These are phyloP conservation scores for Macrophomina phaseolina DNA, from an alignment of 2,329 filamentous ascomycete species.

Conservation along the genomic window DNA sequence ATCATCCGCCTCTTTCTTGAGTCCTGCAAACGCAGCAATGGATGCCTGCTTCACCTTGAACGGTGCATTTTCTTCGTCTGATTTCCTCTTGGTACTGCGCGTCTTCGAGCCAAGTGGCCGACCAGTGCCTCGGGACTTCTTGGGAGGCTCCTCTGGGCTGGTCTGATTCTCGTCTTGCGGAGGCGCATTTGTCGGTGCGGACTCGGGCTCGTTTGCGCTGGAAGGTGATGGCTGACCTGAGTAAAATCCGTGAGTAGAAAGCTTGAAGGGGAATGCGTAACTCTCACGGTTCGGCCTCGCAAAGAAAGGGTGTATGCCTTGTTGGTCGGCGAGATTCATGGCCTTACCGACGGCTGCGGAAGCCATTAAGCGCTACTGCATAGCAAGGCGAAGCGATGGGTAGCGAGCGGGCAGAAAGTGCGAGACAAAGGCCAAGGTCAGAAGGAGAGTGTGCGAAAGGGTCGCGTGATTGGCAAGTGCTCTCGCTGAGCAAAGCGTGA, in stretches of 20 bases:
- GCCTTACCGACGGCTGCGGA: conserved; percentile 42
- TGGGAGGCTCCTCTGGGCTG: not conserved
- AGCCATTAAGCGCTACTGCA: conserved; percentile 41
- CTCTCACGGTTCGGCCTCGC: conserved; percentile 34
- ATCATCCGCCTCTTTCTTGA: conserved; percentile 25
- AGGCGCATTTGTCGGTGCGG: conserved; percentile 32
- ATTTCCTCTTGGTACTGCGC: conserved; percentile 13
- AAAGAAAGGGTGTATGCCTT: conserved; percentile 48
- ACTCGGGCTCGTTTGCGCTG: conserved; percentile 34
- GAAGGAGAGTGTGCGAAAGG: not conserved
- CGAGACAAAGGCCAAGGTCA: too few species aligned
- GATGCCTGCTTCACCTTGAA: conserved; percentile 26
- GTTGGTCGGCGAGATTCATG: conserved; percentile 45
- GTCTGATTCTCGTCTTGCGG: conserved; percentile 17
- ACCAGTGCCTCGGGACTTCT: not conserved
- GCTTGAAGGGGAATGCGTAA: not conserved
- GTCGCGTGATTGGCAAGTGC: not conserved
- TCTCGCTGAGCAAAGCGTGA: not conserved
- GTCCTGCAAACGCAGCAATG: conserved; percentile 28
- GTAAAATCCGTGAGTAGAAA: not conserved
- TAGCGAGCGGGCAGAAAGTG: not conserved
- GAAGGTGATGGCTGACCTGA: conserved; percentile 21
- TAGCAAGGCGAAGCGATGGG: not conserved
- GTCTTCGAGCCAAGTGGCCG: not conserved
- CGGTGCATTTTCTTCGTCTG: not conserved